Percentiles rank a stretch among this genome's conserved stretches.
Evolutionary conservation across 768 basidiomycete genomes (phyloP).

Genomic region (Suillus ampliporus): DNA sequence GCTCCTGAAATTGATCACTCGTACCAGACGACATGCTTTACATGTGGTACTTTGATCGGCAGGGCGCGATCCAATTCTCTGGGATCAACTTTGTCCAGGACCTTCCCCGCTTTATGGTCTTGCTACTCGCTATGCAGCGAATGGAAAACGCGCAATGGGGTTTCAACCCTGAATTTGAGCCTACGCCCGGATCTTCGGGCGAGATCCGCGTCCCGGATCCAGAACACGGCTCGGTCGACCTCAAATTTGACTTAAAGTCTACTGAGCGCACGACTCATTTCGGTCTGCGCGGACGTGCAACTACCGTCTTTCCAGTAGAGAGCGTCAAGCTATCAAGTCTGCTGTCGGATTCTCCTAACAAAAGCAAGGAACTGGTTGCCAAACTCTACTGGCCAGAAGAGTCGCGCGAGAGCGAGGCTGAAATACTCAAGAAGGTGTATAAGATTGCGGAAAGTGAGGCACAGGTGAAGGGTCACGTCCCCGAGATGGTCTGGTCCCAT

Average conservation of each 20-base stretch:
- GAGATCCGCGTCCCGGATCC: background rate
- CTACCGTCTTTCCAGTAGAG: slow-evolving; percentile 13
- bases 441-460: background rate
- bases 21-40: slow-evolving; percentile 12
- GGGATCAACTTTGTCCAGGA: slow-evolving; percentile 20
- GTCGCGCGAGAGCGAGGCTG: background rate
- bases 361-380: background rate
- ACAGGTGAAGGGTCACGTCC: background rate
- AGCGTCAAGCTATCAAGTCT: background rate
- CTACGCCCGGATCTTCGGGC: background rate
- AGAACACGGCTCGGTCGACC: background rate
- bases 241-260: background rate
- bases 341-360: background rate
- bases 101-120: slow-evolving; percentile 18
- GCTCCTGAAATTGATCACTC: background rate
- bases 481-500: slow-evolving; percentile 2
- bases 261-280: slow-evolving; percentile 9
- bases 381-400: slow-evolving; percentile 8
- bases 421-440: background rate
- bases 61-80: slow-evolving; percentile 15
- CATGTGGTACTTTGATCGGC: slow-evolving; percentile 9
- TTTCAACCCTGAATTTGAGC: background rate
- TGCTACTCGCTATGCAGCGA: slow-evolving; percentile 18
- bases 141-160: slow-evolving; percentile 20
- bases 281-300: slow-evolving; percentile 13